Percentiles rank a stretch among this genome's conserved stretches.
These are phyloP conservation scores for Neurospora sp. DNA, from an alignment of 495 filamentous ascomycete species.

Conservation along the genomic window DNA sequence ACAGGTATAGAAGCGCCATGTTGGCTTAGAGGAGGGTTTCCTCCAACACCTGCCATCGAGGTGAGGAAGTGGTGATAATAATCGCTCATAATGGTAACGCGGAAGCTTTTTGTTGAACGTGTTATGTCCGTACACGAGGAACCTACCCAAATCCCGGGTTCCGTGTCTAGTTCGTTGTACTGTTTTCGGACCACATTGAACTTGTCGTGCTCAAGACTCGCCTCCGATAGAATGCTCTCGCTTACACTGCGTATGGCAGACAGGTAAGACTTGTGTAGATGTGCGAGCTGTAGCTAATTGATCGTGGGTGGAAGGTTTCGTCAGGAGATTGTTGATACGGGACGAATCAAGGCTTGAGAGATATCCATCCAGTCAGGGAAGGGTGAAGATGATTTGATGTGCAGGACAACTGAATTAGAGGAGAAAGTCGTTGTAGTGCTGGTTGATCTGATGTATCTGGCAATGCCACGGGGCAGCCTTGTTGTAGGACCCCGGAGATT, in stretches of 20 bases:
- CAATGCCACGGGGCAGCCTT: not conserved
- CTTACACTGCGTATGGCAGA: not conserved
- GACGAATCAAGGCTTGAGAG: not conserved
- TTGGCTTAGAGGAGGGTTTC: constrained; percentile 22
- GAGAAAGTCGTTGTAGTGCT: not conserved
- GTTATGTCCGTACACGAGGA: not conserved
- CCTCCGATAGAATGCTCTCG: not conserved
- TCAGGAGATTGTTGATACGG: not conserved
- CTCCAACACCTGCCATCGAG: constrained; percentile 35
- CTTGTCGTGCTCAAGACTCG: not conserved
- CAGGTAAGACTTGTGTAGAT: not conserved
- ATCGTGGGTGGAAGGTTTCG: not conserved
- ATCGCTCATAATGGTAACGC: constrained; percentile 31
- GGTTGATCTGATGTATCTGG: not conserved
- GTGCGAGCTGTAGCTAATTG: not conserved
- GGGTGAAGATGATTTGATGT: not conserved
- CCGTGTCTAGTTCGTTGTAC: not conserved
- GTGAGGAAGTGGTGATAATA: constrained; percentile 39
- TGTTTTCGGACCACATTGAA: not conserved
- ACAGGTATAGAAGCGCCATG: constrained; percentile 27
- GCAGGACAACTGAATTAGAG: not conserved
- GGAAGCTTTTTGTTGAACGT: not conserved
- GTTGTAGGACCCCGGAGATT: not conserved
- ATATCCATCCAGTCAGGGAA: not conserved
- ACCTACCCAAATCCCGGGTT: not conserved